Evolutionary conservation across 805 yeast species (phyloP).

Genomic region (Maudiozyma serrabonitensis): DNA sequence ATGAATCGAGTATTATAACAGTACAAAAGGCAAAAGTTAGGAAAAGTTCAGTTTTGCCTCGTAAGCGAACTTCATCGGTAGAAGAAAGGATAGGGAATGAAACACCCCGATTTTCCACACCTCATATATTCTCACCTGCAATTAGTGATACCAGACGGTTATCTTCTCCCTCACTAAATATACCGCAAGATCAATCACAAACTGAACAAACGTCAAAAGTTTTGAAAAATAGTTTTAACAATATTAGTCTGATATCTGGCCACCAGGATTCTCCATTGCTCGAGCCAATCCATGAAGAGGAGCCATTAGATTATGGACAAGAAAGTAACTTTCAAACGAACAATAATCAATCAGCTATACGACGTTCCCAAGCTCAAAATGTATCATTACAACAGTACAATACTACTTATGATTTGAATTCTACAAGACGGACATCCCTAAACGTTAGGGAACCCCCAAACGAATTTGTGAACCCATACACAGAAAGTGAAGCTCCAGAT

Average conservation of each 20-base stretch:
- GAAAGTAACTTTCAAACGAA: not conserved
- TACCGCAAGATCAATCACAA: not conserved
- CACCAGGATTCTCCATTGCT: not conserved
- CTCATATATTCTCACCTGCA: conserved; percentile 9
- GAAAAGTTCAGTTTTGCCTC: conserved; percentile 15
- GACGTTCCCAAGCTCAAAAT: not conserved
- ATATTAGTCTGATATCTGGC: not conserved
- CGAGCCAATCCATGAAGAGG: not conserved
- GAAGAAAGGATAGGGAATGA: not conserved
- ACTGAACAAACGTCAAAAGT: not conserved
- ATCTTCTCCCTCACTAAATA: not conserved
- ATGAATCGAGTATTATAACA: conserved; percentile 17
- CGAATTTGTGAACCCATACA: conserved; percentile 5
- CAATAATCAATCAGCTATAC: not conserved
- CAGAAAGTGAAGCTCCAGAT: conserved; percentile 43
- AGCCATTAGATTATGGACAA: not conserved
- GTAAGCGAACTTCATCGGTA: not conserved
- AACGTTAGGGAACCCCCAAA: not conserved
- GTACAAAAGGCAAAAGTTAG: conserved; percentile 11
- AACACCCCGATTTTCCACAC: conserved; percentile 4
- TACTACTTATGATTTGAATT: conserved; percentile 2
- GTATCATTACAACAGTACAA: not conserved
- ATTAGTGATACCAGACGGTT: conserved; percentile 1
- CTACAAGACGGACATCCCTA: not conserved
- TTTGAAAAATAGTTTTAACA: not conserved